Evolutionary conservation across 208 protist species (phyloP).

Genomic region (Dictyostelium gargantuum): DNA sequence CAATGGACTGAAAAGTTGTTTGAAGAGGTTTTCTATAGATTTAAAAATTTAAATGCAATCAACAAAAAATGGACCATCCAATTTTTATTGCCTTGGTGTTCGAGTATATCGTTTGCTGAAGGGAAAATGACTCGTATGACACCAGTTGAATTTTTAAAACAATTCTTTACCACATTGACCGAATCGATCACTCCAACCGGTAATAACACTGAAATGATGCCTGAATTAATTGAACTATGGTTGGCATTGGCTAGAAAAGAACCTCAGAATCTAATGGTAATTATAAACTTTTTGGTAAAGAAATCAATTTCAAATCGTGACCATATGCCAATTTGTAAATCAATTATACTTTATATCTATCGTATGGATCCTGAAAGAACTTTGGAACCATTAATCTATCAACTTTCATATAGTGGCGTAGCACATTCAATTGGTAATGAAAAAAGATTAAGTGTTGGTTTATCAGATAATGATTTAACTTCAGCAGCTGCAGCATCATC

Average conservation of each 20-base stretch:
- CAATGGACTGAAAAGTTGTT: conserved; percentile 49
- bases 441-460: background rate
- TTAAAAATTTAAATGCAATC: background rate
- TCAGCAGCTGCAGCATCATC: no score
- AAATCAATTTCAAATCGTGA: conserved; percentile 15
- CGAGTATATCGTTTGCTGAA: background rate
- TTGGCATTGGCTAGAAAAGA: conserved; percentile 1
- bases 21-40: conserved; percentile 46
- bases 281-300: conserved; percentile 51
- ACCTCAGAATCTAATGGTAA: background rate
- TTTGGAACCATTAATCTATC: conserved; percentile 29
- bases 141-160: conserved; percentile 6
- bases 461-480: background rate
- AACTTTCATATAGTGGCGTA: conserved; percentile 9
- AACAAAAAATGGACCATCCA: conserved; percentile 32
- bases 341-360: conserved; percentile 17
- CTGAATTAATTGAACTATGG: conserved; percentile 43
- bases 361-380: background rate
- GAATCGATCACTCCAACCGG: background rate
- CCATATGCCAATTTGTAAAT: conserved; percentile 21
- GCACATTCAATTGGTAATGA: background rate
- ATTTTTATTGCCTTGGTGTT: conserved; percentile 41
- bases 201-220: conserved; percentile 7
- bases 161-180: background rate
- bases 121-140: background rate